Evolutionary conservation across 2,329 filamentous ascomycete genomes (phyloP), one percentile per base, ranked within the genome.

Genomic region (Paracamarosporium sp.): DNA sequence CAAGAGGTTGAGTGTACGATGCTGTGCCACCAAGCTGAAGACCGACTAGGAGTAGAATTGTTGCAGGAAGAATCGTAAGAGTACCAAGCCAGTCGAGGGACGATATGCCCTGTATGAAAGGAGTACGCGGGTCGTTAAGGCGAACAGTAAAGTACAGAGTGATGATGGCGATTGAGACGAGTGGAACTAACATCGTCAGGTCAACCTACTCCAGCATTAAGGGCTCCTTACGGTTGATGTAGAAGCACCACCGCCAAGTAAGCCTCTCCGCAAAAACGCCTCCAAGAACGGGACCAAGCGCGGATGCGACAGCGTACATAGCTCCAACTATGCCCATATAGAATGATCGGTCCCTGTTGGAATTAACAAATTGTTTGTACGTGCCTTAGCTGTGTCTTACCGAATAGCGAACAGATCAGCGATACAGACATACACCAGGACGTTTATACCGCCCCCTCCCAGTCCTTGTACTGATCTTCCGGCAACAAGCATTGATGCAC

Each of bases 251-350:
- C 40, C 83, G 71, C 84, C 83, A 86, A 36, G 62, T 74, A 6
- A 79, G 64, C 12, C 72, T 69, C 56, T 81, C 62, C 0, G 80
- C 78, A 55, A 86, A 83, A 1, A 79, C 72, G 13, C 83, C 84
- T 7, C 84, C 84, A 0, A 86, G 71, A 0, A 86, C 70, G 0
- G 84, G 85, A 0, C 84, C 84, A 3, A 82, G 66, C 1, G 80
- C 81, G 1, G 81, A 82, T 11, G 83, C 84, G n/a, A 85, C 65
- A 0, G 83, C 84, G 83, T 84, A 87, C 45, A 85, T 79, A 4
- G 80, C 78, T 50, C 82, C 83, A 5, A 82, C 76, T 3, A 84
- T 69, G 0, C 83, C 83, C 17, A 86, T 70, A 60, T 83, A 86
- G 13, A 86, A 73, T 35, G 77, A 80, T 27, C 82, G 78, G 51